These are phyloP conservation scores for Anthoceros angustus DNA, from an alignment of 225 moss, liverwort and hornwort genomes.

Conservation along the genomic window DNA sequence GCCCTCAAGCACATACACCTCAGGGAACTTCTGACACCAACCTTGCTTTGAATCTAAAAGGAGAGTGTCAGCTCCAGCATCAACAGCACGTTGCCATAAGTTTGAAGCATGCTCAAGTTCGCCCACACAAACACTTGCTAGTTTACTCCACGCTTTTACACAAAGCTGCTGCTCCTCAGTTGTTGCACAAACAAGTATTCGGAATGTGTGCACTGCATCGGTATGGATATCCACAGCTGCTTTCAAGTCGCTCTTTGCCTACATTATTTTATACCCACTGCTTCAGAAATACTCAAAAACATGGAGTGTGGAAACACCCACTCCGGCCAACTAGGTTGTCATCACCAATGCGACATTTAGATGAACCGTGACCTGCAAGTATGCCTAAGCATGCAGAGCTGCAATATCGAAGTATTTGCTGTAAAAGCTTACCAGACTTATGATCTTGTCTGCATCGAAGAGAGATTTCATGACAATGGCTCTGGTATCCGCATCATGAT, in stretches of 20 bases:
- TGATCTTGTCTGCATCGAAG: neutral
- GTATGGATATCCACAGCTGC: neutral
- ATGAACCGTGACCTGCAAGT: too few relatives aligned
- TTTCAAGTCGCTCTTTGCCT: neutral
- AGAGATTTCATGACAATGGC: neutral
- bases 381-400: too few relatives aligned
- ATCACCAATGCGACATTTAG: neutral
- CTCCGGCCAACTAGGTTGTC: neutral
- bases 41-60: neutral
- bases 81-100: neutral
- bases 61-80: neutral
- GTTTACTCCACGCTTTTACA: neutral
- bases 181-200: neutral
- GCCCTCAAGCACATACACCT: neutral
- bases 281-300: neutral
- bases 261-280: neutral
- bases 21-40: neutral
- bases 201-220: neutral
- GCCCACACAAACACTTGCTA: neutral
- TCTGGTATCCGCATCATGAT: neutral
- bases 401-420: neutral
- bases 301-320: neutral
- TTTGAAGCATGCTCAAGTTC: constrained; percentile 1
- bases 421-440: neutral
- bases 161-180: neutral